Evolutionary conservation across 2,329 filamentous ascomycete species (phyloP).

Genomic region (Fusarium sp.): DNA sequence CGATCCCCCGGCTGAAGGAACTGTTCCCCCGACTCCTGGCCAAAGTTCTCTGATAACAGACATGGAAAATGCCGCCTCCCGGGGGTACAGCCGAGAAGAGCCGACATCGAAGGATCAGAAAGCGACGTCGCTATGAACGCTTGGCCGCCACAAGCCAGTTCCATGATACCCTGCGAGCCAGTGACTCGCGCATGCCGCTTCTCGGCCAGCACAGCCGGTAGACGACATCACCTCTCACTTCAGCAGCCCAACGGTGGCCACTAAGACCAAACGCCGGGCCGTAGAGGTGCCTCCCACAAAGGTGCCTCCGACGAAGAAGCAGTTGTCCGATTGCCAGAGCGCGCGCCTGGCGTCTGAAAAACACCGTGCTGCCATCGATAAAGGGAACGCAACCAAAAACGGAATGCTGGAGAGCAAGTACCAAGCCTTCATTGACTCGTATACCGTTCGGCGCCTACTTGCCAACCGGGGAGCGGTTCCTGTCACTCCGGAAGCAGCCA

Average conservation of each 20-base stretch:
- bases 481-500: neutral
- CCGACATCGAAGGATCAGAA: no score
- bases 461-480: neutral
- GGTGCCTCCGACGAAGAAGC: neutral
- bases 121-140: no score
- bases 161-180: no score
- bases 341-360: neutral
- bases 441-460: neutral
- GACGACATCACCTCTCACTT: neutral
- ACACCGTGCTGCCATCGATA: neutral
- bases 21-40: neutral
- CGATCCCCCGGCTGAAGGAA: neutral
- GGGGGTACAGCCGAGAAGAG: neutral
- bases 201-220: no score
- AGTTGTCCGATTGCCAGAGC: neutral
- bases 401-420: neutral
- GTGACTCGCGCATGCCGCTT: no score
- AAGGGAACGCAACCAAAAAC: neutral
- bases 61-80: neutral
- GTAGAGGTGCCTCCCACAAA: neutral
- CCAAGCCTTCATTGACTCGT: neutral
- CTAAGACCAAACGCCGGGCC: neutral
- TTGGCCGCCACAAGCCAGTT: no score
- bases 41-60: neutral
- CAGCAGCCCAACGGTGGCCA: neutral